These are phyloP conservation scores for Metarhizium album DNA, from an alignment of 2,329 filamentous ascomycete genomes.

Conservation along the genomic window DNA sequence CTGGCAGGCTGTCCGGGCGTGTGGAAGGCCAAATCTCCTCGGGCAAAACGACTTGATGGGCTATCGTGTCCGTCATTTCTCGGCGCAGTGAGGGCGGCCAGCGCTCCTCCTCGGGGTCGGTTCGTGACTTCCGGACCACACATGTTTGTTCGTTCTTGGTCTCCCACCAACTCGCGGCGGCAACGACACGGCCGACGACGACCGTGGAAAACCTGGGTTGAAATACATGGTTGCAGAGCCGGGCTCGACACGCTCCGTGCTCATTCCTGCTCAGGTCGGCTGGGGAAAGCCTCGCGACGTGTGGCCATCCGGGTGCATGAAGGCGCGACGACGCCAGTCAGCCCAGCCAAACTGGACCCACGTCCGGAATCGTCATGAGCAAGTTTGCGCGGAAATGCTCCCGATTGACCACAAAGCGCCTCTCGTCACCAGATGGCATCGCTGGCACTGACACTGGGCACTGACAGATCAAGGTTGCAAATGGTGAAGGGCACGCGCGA, in stretches of 20 bases:
- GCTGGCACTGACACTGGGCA: no score
- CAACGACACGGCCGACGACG: not conserved
- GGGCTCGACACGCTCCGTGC: no score
- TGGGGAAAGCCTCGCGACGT: no score
- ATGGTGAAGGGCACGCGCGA: not conserved
- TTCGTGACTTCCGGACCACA: conserved; percentile 32
- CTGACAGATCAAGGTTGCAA: not conserved
- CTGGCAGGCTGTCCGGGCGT: conserved; percentile 27
- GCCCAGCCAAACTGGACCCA: conserved; percentile 1
- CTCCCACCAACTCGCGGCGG: not conserved
- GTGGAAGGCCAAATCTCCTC: conserved; percentile 33
- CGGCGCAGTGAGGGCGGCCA: conserved; percentile 30
- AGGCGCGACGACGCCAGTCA: no score
- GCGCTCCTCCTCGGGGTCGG: conserved; percentile 32
- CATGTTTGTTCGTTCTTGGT: conserved; percentile 20
- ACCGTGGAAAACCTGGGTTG: no score
- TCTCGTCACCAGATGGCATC: not conserved
- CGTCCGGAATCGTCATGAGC: conserved; percentile 21
- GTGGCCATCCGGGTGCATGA: conserved; percentile 2
- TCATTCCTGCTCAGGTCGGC: conserved; percentile 1
- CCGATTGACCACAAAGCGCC: conserved; percentile 5
- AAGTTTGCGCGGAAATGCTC: conserved; percentile 25
- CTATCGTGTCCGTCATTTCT: conserved; percentile 3
- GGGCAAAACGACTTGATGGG: conserved; percentile 5
- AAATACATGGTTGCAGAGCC: not conserved